A percentile compares a stretch with the other conserved stretches of the same genome.
Conservation (phyloP, 192 early-diverging fungal genomes). For the Gryganskiella cystojenkinii region DNA sequence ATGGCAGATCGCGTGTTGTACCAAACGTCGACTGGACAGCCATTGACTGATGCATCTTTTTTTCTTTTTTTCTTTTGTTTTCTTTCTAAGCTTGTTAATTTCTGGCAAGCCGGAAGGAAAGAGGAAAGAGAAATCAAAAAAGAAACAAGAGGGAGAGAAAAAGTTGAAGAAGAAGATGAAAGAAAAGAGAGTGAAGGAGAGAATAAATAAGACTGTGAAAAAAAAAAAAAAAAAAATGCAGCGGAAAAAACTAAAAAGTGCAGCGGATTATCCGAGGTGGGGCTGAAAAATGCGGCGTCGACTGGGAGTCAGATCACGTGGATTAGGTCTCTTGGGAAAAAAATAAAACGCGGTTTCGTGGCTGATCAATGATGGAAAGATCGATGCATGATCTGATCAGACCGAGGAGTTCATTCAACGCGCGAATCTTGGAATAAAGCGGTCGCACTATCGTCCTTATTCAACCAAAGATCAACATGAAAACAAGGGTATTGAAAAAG, state of each 20-base stretch:
- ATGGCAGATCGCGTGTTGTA: neutral
- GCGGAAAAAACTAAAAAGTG: neutral
- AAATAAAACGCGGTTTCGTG: no score
- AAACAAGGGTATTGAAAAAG: no score
- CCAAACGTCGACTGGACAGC: neutral
- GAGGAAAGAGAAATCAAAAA: neutral
- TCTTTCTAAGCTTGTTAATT: neutral
- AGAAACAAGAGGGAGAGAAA: neutral
- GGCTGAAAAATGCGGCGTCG: neutral
- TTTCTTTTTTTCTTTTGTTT: neutral
- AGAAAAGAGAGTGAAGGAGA: neutral
- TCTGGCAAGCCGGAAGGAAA: neutral
- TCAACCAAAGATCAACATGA: no score
- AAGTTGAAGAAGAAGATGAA: neutral
- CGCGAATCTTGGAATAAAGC: no score
- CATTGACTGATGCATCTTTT: neutral
- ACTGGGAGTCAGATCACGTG: neutral
- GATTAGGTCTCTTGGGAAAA: conserved; percentile 3
- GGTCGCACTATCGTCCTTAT: no score
- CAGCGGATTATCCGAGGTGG: neutral
- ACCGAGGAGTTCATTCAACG: no score
- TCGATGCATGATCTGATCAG: no score
- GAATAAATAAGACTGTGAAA: neutral
- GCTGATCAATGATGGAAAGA: no score
- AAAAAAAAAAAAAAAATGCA: neutral